Evolutionary conservation across 306 rosid genomes (phyloP).

Genomic region (Vigna nakashimae): DNA sequence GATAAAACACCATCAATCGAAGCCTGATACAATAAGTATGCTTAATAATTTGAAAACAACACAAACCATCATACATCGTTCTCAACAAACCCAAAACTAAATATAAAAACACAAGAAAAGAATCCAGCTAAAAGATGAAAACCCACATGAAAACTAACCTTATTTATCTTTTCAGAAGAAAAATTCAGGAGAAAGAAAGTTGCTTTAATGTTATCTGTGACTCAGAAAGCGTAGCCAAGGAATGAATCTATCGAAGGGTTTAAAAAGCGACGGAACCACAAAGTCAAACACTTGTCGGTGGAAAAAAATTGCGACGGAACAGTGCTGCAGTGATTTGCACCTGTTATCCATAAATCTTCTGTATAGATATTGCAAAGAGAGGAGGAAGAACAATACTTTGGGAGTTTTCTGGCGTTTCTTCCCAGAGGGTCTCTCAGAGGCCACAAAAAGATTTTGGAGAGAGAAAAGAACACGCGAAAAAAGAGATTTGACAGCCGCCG

Average conservation of each 20-base stretch:
- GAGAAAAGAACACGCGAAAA: neutral
- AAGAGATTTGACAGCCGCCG: slow-evolving; percentile 27
- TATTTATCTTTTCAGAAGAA: neutral
- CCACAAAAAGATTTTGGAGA: slow-evolving; percentile 23
- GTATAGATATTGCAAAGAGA: slow-evolving; percentile 26
- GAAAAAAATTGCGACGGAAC: slow-evolving; percentile 33
- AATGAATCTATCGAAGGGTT: slow-evolving; percentile 48
- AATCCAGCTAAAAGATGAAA: slow-evolving; percentile 2
- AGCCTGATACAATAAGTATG: slow-evolving; percentile 4
- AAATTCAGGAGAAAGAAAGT: slow-evolving; percentile 13
- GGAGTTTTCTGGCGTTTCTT: neutral
- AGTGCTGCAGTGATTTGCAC: slow-evolving; percentile 41
- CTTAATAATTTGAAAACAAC: neutral
- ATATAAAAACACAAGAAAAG: neutral
- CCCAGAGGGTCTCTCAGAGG: slow-evolving; percentile 37
- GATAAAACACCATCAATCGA: slow-evolving; percentile 34
- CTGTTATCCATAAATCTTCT: slow-evolving; percentile 60
- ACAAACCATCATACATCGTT: neutral
- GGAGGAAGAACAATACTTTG: slow-evolving; percentile 10
- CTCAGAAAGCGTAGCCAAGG: slow-evolving; percentile 50
- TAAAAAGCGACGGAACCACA: slow-evolving; percentile 41
- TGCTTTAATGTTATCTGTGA: slow-evolving; percentile 39
- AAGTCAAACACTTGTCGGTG: slow-evolving; percentile 31
- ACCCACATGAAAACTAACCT: slow-evolving; percentile 44
- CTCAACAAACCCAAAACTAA: slow-evolving; percentile 33